A percentile compares a stretch with the other conserved stretches of the same genome.
Conservation (phyloP, 345 rosid species). For the Salix viminalis region DNA sequence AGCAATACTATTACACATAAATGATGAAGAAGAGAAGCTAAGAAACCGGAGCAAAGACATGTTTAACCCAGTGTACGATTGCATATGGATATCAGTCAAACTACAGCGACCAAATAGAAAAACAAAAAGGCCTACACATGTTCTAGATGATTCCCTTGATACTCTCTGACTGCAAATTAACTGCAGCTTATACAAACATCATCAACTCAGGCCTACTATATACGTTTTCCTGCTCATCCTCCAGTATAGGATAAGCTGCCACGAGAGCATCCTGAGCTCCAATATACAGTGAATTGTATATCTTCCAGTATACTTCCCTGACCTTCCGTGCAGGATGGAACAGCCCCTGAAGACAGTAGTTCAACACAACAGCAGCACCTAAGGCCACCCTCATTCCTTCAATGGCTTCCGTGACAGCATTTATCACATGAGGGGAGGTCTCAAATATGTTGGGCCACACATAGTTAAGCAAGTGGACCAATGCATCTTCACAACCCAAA, state of each 20-base stretch:
- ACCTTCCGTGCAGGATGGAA: conserved; percentile 98
- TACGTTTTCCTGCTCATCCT: conserved; percentile 69
- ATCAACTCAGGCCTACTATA: conserved; percentile 89
- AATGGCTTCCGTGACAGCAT: conserved; percentile 97
- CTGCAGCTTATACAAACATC: conserved; percentile 52
- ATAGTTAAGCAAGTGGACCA: conserved; percentile 79
- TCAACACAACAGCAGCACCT: conserved; percentile 79
- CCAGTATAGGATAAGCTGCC: conserved; percentile 81
- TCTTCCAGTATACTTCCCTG: conserved; percentile 99
- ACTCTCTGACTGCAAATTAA: background rate
- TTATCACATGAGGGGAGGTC: conserved; percentile 97
- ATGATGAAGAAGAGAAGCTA: background rate
- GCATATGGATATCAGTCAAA: background rate
- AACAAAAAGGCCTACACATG: background rate
- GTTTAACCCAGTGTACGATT: background rate
- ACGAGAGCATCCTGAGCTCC: conserved; percentile 93
- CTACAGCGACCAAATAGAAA: background rate
- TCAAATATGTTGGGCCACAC: conserved; percentile 99
- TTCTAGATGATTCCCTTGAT: background rate
- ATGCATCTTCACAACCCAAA: conserved; percentile 95
- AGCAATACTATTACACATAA: background rate
- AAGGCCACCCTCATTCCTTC: conserved; percentile 97
- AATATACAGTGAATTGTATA: conserved; percentile 88
- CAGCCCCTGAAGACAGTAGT: conserved; percentile 95
- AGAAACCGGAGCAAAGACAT: background rate